phyloP scores from a whole-genome alignment of 257 asterid genomes.

The Penstemon eatonii region DNA sequence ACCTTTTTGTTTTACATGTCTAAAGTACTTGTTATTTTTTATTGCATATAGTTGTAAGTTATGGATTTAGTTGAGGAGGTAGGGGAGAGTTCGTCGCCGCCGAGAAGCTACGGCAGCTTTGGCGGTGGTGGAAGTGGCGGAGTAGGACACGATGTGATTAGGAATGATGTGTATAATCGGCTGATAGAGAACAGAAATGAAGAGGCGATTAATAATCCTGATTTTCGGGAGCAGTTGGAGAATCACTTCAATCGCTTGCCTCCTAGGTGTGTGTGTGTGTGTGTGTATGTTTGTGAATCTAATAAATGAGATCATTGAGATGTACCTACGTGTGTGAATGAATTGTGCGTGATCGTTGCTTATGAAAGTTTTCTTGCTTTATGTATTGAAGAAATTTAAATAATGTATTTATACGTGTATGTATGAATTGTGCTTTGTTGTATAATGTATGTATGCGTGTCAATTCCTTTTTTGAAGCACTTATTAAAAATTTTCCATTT shows the following conservation, averaged over 20 bases:
- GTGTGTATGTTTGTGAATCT: slow-evolving; percentile 7
- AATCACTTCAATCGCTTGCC: slow-evolving; percentile 90
- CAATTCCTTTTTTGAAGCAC: slow-evolving; percentile 4
- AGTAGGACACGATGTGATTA: slow-evolving; percentile 48
- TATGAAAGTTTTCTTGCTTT: neutral
- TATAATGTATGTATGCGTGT: slow-evolving; percentile 15
- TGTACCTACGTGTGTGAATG: neutral
- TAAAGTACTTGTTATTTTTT: slow-evolving; percentile 16
- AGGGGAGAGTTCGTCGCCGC: slow-evolving; percentile 95
- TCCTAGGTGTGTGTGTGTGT: slow-evolving; percentile 48
- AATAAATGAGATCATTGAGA: neutral
- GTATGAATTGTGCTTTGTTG: slow-evolving; percentile 1
- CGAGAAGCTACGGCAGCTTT: slow-evolving; percentile 66
- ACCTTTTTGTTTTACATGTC: neutral
- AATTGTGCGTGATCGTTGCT: neutral
- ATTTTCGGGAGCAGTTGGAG: slow-evolving; percentile 65
- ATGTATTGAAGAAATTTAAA: slow-evolving; percentile 13
- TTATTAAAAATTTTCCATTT: slow-evolving; percentile 16
- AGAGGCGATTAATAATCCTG: slow-evolving; percentile 62
- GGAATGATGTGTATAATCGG: slow-evolving; percentile 72
- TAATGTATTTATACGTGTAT: neutral
- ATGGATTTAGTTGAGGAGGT: slow-evolving; percentile 90
- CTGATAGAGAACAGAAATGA: slow-evolving; percentile 62
- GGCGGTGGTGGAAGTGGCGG: slow-evolving; percentile 51
- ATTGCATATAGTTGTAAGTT: slow-evolving; percentile 1